Base-by-base conservation (phyloP, 1,284 basidiomycete genomes). In the Irpex sp. region DNA sequence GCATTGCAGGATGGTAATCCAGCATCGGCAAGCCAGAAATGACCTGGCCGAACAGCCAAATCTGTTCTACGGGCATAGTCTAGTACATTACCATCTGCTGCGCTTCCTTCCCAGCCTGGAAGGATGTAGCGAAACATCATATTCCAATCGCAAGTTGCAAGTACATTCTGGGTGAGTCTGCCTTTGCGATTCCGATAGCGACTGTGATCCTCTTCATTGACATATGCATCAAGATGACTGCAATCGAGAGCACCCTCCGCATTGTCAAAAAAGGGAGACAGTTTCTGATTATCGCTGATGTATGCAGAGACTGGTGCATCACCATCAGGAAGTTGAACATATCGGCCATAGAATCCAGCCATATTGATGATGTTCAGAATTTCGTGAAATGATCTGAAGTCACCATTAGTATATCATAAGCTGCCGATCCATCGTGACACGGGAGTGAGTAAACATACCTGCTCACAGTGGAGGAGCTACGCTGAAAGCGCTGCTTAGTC, bases 101-200 rank as follows among this genome's bases (percentile, higher is more conserved):
- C 73, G 67, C 72, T 75, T 3, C 78, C 76, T 61, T 78, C 76
- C 71, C 72, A 78, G 47, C 75, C 74, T 49, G 66, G 66, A 13
- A 76, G 67, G 49, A 76, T 57, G 63, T 76, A 78, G 46, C 61
- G 62, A 57, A 77, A 77, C 5, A 46, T 54, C 37, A 77, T 61
- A 51, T 66, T n/a, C 50, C 66, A 70, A 15, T 68, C 36, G 51
- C 69, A 69, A 19, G 65, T 55, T 7, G 69, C 68, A 0, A 75
- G 60, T 2, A 69, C 66, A 57, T 75, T 75, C 55, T 73, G 69
- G 1, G 68, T 66, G 0, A 72, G 31, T 13, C 61, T 54, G 5
- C 72, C 72, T 46, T 74, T 73, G 4, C 64, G 55, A 53, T 73
- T 71, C 1, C 66, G 62, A 43, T 59, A 13, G 37, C 37, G 5